Evolutionary conservation across 192 early-diverging fungal genomes (phyloP), one percentile per base, ranked within the genome.

Genomic region (Tieghemiomyces parasiticus): DNA sequence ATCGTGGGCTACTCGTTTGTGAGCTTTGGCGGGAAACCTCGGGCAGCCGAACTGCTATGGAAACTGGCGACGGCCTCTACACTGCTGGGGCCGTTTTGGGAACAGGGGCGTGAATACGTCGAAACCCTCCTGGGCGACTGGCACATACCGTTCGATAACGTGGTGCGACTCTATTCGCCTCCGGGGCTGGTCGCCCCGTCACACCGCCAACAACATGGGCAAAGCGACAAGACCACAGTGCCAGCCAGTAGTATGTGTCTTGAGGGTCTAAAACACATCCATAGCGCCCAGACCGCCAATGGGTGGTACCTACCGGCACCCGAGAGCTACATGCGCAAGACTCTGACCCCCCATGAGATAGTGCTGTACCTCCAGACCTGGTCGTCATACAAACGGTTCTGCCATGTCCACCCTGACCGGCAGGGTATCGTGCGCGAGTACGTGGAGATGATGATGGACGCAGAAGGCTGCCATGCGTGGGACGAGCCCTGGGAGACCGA

Each of bases 1-100:
- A 75, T 75, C 10, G 65, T 75, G 53, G 64, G 70, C 0, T 75
- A 71, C 60, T 59, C 69, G 0, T 61, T 74, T 29, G 60, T 49
- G 1, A 58, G 61, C 42, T 69, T 71, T 59, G 44, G 55, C 32
- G 63, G 67, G 32, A 71, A 74, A n/a, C 73, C 73, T 13, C 69
- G 69, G 55, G 70, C 67, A 33, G 61, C 68, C 38, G 22, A n/a
- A 32, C 58, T 71, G 44, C 51, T 72, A 9, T 65, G 59, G 46
- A 60, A 72, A 20, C 66, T 63, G 63, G 67, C 60, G 2, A 10
- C 56, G 6, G 14, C 60, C 24, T 24, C 54, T 9, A 53, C 47
- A 33, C 55, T 53, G 31, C 60, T 65, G 4, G 62, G 64, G 10
- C 10, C 35, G 8, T 63, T 45, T 44, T 74, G 65, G 68, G 67